Evolutionary conservation across 148 eudicot genomes (phyloP).

Genomic region (Oxyria digyna): DNA sequence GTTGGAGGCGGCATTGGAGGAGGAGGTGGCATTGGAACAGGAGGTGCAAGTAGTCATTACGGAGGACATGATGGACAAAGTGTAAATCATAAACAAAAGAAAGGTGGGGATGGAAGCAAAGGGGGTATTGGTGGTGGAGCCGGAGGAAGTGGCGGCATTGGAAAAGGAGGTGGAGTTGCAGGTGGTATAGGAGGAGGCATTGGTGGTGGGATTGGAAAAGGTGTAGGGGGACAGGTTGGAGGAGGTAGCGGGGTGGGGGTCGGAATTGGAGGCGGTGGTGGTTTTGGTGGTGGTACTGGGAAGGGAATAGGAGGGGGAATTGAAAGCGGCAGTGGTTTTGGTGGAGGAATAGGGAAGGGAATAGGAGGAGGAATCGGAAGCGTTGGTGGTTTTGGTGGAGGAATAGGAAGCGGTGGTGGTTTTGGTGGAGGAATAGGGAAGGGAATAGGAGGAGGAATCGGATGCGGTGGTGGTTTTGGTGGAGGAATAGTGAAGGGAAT

Average conservation of each 20-base stretch:
- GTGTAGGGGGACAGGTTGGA: not conserved
- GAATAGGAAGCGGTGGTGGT: conserved; percentile 16
- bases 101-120: not conserved
- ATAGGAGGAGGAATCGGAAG: not conserved
- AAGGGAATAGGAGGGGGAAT: not conserved
- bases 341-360: not conserved
- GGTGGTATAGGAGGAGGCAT: not conserved
- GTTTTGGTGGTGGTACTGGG: not conserved
- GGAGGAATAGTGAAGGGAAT: conserved; percentile 16
- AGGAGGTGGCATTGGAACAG: too few species aligned
- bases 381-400: conserved; percentile 13
- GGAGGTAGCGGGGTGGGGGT: not conserved
- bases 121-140: not conserved
- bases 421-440: conserved; percentile 13
- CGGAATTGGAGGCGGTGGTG: not conserved
- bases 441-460: conserved; percentile 39
- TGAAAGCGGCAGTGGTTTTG: not conserved
- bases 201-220: not conserved
- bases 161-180: not conserved
- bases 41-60: too few species aligned
- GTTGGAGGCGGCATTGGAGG: too few species aligned
- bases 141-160: not conserved
- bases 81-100: too few species aligned
- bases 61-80: too few species aligned
- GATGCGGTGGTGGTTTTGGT: conserved; percentile 27